Base-by-base conservation (phyloP, 1,139 yeast species). In the Magnusiomyces starmeri region DNA sequence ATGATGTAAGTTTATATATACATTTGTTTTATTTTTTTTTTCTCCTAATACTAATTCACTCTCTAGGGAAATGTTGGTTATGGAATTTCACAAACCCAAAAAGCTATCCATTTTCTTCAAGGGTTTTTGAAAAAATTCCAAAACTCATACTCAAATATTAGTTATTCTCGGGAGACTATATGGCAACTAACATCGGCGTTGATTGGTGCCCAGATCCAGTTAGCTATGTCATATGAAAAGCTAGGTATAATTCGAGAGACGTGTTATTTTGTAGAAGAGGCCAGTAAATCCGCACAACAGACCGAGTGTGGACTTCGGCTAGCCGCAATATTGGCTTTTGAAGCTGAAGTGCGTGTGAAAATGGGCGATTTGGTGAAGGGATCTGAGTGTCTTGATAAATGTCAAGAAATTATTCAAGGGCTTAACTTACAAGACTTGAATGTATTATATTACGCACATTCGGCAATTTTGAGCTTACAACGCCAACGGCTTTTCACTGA, bases 231-330 rank as follows among this genome's bases (percentile, higher is more conserved):
- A 6, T 60, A 57, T 50, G 66, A 63, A 46, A 49, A 51, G 16
- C 54, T 58, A 9, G 66, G 66, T 34, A 51, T 61, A 21, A 56
- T 55, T 16, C 51, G 59, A 26, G 60, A 57, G 42, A 59, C 66
- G 1, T 47, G 48, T 25, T 59, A 59, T 45, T 60, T 61, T 48
- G 53, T 60, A 21, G 56, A 55, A 9, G 65, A 62, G 46, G 65
- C 63, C 1, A 48, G 57, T 2, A 57, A 57, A 45, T 46, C 60
- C 18, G 59, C 64, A 2, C 51, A 51, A 27, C 49, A 56, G 8
- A 46, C 56, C 8, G 54, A 51, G 18, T 55, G 61, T 50, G 45
- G 49, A 9, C 43, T 57, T n/a, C 49, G 62, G 10, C 44, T 55
- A 21, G 57, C 60, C 10, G 51, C 54, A 3, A 52, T 61, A 24